These are phyloP conservation scores for Rhinocladiella similis DNA, from an alignment of 2,329 filamentous ascomycete species.

Conservation along the genomic window DNA sequence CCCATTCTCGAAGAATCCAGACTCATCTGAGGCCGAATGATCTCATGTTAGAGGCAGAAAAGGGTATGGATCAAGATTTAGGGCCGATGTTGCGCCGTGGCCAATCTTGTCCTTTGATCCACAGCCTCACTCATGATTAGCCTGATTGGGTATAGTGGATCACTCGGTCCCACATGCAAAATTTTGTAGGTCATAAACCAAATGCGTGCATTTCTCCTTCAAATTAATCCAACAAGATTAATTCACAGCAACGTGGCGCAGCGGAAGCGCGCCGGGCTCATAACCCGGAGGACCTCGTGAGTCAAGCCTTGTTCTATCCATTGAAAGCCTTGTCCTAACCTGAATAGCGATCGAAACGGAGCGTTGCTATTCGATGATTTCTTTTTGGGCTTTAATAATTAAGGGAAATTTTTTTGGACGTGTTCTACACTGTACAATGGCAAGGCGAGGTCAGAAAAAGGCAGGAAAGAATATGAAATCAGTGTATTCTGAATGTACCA, in stretches of 20 bases:
- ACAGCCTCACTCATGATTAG: not conserved
- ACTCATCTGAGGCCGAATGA: constrained; percentile 2
- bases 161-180: not conserved
- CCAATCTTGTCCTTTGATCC: not conserved
- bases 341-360: constrained; percentile 29
- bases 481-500: no score
- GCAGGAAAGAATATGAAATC: no score
- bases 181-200: no score
- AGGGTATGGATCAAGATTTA: not conserved
- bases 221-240: constrained; percentile 4
- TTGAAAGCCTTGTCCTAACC: constrained; percentile 25
- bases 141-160: no score
- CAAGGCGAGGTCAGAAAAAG: no score
- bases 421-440: no score
- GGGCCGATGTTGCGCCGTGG: not conserved
- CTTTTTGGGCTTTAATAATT: no score
- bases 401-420: no score
- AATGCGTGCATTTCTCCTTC: no score
- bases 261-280: constrained; percentile 50
- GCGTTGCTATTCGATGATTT: constrained; percentile 25
- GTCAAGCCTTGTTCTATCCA: constrained; percentile 24
- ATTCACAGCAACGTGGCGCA: constrained; percentile 41
- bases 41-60: not conserved
- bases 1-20: constrained; percentile 8
- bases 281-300: constrained; percentile 44